Base-by-base conservation (phyloP, 2,329 filamentous ascomycete genomes). In the Penicillium sp. region DNA sequence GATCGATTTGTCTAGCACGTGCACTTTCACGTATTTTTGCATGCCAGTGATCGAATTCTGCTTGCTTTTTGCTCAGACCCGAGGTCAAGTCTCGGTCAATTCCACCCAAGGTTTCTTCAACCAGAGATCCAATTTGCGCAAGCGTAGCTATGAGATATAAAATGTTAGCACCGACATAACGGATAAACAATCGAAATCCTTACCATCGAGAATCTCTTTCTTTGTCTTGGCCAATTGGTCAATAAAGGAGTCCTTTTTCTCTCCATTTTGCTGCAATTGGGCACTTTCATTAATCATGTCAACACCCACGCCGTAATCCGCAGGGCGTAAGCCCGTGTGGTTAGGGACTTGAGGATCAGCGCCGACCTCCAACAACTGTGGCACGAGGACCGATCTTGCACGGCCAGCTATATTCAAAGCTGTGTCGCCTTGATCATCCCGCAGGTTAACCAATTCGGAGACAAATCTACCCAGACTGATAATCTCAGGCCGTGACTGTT, bases 351-450 rank as follows among this genome's bases (percentile, higher is more conserved):
- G 85, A n/a, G 91, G 88, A 71, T 97, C 91, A 1, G 94, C 94
- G 56, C 93, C 91, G 45, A 99, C 92, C 73, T 99, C 94, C 11
- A 97, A 80, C 30, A 99, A 79, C 69, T 99, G 94, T n/a, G 91
- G 93, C 57, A 97, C 96, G 65, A 99, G 96, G 65, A 91, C 95
- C 69, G 96, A 97, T 21, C 91, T 91, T 63, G 97, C 96, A 60
- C 94, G 83, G 1, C 94, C 92, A 1, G 93, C 94, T 60, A 97
- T 87, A 64, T 97, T 97, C 20, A 99, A 79, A 0, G 94, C 94
- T 0, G 94, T 99, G 68, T 99, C 96, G 0, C 94, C 94, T 33
- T 89, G 89, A 66, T 92, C 91, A 72, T 99, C 94, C 65, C 93
- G 89, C 0, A 92, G 88, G 66, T 99, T 97, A 59, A 99, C 93